Percentiles rank a stretch among this genome's conserved stretches.
Evolutionary conservation across 768 basidiomycete genomes (phyloP).

Genomic region (Wakefieldia striispora): DNA sequence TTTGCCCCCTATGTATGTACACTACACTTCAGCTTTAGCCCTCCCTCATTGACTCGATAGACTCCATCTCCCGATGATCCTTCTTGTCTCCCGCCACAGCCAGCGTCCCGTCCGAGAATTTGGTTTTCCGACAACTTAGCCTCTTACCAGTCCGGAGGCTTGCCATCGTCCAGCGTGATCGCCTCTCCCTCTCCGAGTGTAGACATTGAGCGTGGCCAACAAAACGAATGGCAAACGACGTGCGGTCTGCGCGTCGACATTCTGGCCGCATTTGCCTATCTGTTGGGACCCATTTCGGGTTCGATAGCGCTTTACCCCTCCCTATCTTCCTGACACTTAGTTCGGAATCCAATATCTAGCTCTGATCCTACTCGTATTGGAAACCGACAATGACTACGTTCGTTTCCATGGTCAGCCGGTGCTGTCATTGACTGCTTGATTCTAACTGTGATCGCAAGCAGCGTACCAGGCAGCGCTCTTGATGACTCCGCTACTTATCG

Average conservation of each 20-base stretch:
- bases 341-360: conserved; percentile 38
- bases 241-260: conserved; percentile 66
- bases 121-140: conserved; percentile 51
- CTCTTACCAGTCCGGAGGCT: conserved; percentile 63
- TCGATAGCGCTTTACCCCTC: too few species aligned
- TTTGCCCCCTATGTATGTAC: conserved; percentile 59
- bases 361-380: conserved; percentile 54
- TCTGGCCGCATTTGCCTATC: conserved; percentile 60
- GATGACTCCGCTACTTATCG: conserved; percentile 56
- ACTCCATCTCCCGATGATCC: conserved; percentile 60
- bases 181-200: conserved; percentile 33
- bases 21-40: not conserved
- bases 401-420: conserved; percentile 66
- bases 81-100: conserved; percentile 16
- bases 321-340: not conserved
- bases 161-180: conserved; percentile 50
- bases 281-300: conserved; percentile 75
- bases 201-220: conserved; percentile 38
- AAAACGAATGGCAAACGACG: conserved; percentile 67
- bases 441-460: conserved; percentile 29
- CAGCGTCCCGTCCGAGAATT: conserved; percentile 35
- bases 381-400: conserved; percentile 74
- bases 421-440: conserved; percentile 2
- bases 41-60: conserved; percentile 30
- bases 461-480: conserved; percentile 79